Conservation (phyloP, 345 rosid species). For the Citrus inodora region DNA sequence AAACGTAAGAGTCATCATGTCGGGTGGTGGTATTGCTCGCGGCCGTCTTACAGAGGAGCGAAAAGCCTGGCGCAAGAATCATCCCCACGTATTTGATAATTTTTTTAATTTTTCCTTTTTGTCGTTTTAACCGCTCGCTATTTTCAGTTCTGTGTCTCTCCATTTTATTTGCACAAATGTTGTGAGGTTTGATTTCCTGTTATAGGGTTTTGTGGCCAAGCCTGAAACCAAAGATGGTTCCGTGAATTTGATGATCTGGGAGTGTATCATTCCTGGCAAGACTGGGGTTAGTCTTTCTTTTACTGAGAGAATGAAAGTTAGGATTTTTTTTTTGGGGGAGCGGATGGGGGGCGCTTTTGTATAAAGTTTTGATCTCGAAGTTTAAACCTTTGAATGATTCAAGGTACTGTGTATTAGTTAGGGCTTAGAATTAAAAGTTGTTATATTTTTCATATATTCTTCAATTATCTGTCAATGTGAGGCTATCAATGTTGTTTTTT, state of each 20-base stretch:
- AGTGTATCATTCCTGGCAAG: constrained; percentile 51
- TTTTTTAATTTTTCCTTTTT: background rate
- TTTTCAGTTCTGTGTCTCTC: background rate
- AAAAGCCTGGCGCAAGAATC: constrained; percentile 57
- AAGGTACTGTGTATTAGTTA: background rate
- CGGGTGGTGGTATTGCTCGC: constrained; percentile 50
- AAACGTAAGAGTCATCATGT: constrained; percentile 21
- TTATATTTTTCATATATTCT: background rate
- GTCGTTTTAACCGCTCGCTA: background rate
- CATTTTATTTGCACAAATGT: constrained; percentile 7
- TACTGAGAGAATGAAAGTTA: background rate
- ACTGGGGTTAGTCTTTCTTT: constrained; percentile 34
- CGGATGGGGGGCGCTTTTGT: no score
- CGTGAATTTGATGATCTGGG: constrained; percentile 53
- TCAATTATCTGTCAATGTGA: background rate
- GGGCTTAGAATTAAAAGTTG: background rate
- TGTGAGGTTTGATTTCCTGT: constrained; percentile 26
- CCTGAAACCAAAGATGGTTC: constrained; percentile 46
- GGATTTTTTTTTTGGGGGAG: background rate
- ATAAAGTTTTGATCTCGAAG: background rate
- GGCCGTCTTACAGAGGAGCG: constrained; percentile 53
- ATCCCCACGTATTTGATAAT: constrained; percentile 38
- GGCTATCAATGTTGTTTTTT: background rate
- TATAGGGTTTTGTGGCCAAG: constrained; percentile 57
- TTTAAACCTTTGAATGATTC: background rate